Evolutionary conservation across 495 filamentous ascomycete genomes (phyloP), one percentile per base, ranked within the genome.

Genomic region (Trypethelium eluteriae): DNA sequence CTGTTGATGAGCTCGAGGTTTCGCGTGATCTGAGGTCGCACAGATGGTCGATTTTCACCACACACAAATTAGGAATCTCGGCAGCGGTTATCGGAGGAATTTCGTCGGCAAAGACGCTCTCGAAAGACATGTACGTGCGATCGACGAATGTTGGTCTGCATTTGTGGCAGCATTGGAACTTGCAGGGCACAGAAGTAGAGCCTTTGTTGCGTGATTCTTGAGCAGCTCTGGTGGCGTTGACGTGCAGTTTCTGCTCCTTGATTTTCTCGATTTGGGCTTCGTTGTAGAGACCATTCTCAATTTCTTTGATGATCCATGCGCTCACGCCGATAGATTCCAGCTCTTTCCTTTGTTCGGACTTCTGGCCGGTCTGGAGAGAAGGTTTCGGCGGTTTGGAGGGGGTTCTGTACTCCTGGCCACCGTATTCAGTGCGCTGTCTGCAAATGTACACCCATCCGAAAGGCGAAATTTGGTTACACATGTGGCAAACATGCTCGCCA

Each of bases 381-480:
- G 46, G 2, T 62, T 74, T 35, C 10, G 53, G 85, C 81, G 0
- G 74, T 75, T 46, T 80, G 74, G 25, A 18, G 3, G 53, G 53
- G 7, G 53, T 18, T 25, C 5, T 53, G 11, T 9, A n/a, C 9
- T 16, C 5, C 5, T 53, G 49, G 18, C 11, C 49, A 53, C 49
- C 49, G n/a, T 69, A 65, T 9, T 68, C 64, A 11, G 76, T 66
- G 57, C 75, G 78, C 18, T 79, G 74, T 47, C 78, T 44, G 72
- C 90, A 92, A 53, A 78, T 72, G 68, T 88, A 92, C 32, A 92
- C 76, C 83, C 85, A 91, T 38, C 87, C 85, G 56, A 84, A 79
- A 14, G 76, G 69, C 3, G 84, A 79, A 1, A 67, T 66, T 62
- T 72, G 72, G 14, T 74, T 70, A 68, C 88, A 91, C 2, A 77